Evolutionary conservation across 2,329 filamentous ascomycete species (phyloP), one percentile per base, ranked within the genome.

Genomic region (Dactylella cylindrospora): DNA sequence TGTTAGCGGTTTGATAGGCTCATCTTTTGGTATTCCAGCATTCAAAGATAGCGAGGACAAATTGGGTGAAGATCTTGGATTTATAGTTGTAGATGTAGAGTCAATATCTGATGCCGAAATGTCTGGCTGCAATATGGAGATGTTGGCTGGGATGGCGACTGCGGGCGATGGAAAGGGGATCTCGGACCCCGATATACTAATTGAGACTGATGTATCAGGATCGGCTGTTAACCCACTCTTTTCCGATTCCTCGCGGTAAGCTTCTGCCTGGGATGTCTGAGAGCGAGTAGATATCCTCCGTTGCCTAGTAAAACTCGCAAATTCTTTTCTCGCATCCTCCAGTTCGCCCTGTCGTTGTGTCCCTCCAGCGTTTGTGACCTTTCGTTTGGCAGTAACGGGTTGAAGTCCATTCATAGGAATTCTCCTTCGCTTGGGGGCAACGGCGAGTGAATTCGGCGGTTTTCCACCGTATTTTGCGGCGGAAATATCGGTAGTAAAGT

Each of bases 41-140:
- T 28, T 29, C 4, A 44, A 29, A 9, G 55, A 53, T 29, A 54
- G 13, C 4, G 49, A 43, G 8, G 57, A 62, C 6, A 38, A 26
- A 22, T 62, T 62, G 20, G 57, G 57, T 5, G 57, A 62, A 8
- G 57, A 62, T 23, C 38, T 6, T 10, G 49, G 49, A 13, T 54
- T 19, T 12, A 62, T 62, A 12, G 57, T 62, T 4, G 57, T 40
- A 13, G 43, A 54, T 35, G 57, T 54, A 3, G 57, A 54, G 19
- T 62, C 57, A 23, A 62, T 50, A n/a, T n/a, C n/a, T n/a, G n/a
- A n/a, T 8, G 23, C 43, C 7, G 57, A 62, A 8, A 54, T 12
- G 23, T 62, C 49, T 3, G 49, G 15, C 6, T 62, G 57, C 9
- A 62, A 19, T 9, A 54, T 6, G 5, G 57, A 62, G 15, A 36